Base-by-base conservation (phyloP, 768 basidiomycete species). In the Termitomyces sp. region DNA sequence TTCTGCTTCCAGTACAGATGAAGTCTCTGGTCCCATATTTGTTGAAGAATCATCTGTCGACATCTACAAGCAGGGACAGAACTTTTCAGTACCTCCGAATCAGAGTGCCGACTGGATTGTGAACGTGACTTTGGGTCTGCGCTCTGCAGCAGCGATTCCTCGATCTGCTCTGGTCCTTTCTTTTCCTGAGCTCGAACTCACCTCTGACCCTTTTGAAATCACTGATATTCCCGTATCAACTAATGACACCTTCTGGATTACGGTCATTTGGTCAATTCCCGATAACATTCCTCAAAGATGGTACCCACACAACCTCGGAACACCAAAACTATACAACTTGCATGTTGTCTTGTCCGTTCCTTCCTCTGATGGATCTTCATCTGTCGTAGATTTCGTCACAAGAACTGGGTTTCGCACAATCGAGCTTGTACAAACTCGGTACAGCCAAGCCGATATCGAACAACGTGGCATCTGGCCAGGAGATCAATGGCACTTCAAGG, bases 401-500 rank as follows among this genome's bases (percentile, higher is more conserved):
- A 76, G 76, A 32, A 83, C 81, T 5, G 83, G 84, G 8, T 86
- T 85, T 71, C 79, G 84, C n/a, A 84, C 84, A 3, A 77, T 85
- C 51, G 72, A 79, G 51, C 77, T 84, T 35, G 73, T 78, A 30
- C 83, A 84, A 68, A 67, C 74, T 8, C 70, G 78, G 2, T 83
- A 83, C 61, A 69, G 77, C 8, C 69, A 77, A 51, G 69, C 72
- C 33, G 82, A 84, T 33, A 63, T 83, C 20, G 67, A 66, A 3
- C 63, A 68, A 35, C 74, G 79, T 4, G 82, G 82, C 1, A 83
- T 84, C 57, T 83, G 78, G 0, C 82, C 83, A 1, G 83, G 83
- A 7, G 82, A 86, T 61, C 77, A 84, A 62, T 84, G 82, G 78
- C 82, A 84, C 66, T 85, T 85, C 65, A 75, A 79, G 60, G 74